Conservation (phyloP, 768 basidiomycete genomes). For the Termitomyces sp. region DNA sequence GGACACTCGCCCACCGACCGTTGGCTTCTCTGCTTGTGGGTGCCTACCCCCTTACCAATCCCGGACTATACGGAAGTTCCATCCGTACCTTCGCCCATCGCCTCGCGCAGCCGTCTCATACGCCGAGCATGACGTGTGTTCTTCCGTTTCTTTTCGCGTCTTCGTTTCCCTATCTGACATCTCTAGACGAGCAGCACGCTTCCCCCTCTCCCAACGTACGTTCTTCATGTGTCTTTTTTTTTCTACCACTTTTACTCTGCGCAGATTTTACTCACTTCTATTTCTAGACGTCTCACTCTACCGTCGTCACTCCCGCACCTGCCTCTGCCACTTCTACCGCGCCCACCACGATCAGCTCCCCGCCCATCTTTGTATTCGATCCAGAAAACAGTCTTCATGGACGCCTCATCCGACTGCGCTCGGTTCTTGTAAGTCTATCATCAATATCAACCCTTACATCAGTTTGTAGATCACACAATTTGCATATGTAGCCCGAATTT, state of each 20-base stretch:
- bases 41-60: background rate
- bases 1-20: background rate
- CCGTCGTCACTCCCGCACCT: no score
- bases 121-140: background rate
- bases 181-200: no score
- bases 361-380: background rate
- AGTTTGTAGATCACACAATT: no score
- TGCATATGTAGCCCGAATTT: background rate
- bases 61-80: background rate
- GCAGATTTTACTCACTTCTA: no score
- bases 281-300: no score
- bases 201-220: no score
- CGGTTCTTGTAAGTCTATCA: background rate
- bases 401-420: background rate
- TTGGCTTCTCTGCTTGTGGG: background rate
- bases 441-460: no score
- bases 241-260: no score
- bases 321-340: no score
- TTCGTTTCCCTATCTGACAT: background rate
- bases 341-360: no score
- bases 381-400: background rate
- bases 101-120: no score
- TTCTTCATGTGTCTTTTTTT: no score
- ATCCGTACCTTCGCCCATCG: background rate
- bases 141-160: background rate